Conservation (phyloP, 169 alveolate genomes). For the Plasmodium gonderi region DNA sequence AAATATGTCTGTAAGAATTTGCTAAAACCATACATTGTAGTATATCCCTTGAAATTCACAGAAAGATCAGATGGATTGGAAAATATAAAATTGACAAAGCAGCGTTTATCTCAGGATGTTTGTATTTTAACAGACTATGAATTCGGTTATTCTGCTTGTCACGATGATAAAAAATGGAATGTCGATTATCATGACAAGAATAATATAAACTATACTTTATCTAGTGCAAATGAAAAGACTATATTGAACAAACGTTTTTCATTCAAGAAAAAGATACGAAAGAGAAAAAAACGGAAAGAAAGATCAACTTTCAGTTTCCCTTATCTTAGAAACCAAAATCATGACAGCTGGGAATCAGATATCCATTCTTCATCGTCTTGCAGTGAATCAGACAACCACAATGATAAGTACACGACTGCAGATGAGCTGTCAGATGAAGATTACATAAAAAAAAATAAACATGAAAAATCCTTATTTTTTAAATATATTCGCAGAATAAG, state of each 20-base stretch:
- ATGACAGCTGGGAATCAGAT: neutral
- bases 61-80: neutral
- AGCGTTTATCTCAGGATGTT: neutral
- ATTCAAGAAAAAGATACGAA: neutral
- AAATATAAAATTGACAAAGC: neutral
- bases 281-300: neutral
- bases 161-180: no score
- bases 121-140: constrained; percentile 57
- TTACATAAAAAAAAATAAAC: constrained; percentile 33
- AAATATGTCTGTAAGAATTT: constrained; percentile 22
- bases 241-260: neutral
- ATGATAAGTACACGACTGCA: neutral
- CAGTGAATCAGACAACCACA: neutral
- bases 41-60: neutral
- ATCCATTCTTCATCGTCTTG: neutral
- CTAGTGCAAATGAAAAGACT: neutral
- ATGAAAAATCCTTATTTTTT: constrained; percentile 34
- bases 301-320: neutral
- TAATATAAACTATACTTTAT: neutral
- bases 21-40: constrained; percentile 29
- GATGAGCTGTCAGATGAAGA: constrained; percentile 20
- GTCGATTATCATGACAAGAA: no score
- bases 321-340: neutral
- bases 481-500: constrained; percentile 44
- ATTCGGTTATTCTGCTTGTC: neutral